Conservation (phyloP, 768 basidiomycete genomes). For the Pleurotus djamor region DNA sequence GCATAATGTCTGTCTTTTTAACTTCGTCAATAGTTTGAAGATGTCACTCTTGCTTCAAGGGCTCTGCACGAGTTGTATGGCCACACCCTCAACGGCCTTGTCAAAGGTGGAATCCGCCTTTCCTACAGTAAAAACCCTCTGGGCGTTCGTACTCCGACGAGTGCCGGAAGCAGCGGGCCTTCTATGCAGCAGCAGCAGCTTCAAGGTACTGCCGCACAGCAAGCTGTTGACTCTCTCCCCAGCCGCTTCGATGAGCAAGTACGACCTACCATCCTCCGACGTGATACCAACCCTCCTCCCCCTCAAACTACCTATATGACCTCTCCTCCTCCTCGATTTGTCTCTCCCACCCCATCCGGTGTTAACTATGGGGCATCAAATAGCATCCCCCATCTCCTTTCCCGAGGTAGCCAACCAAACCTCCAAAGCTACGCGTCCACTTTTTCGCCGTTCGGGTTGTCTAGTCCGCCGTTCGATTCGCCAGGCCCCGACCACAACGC, state of each 20-base stretch:
- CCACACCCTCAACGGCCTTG: slow-evolving; percentile 83
- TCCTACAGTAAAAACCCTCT: slow-evolving; percentile 99
- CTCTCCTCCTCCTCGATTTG: slow-evolving; percentile 46
- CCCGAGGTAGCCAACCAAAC: slow-evolving; percentile 3
- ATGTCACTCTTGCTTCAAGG: slow-evolving; percentile 78
- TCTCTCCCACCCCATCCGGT: slow-evolving; percentile 33
- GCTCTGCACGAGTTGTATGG: slow-evolving; percentile 93
- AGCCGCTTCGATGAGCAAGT: slow-evolving; percentile 11
- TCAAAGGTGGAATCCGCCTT: slow-evolving; percentile 95
- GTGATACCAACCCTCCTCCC: slow-evolving; percentile 18
- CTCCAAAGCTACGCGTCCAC: neutral
- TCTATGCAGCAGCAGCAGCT: slow-evolving; percentile 42
- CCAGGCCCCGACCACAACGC: neutral
- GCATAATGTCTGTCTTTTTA: too few relatives aligned
- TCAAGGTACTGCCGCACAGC: slow-evolving; percentile 20
- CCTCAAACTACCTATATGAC: slow-evolving; percentile 26
- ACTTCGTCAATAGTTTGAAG: slow-evolving; percentile 69
- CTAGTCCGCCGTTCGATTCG: slow-evolving; percentile 4
- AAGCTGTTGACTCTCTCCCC: slow-evolving; percentile 11
- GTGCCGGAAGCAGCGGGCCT: slow-evolving; percentile 37
- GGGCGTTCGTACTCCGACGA: slow-evolving; percentile 84
- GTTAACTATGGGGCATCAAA: neutral
- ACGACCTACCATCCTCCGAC: slow-evolving; percentile 19
- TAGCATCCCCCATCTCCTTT: neutral
- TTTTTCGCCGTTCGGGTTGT: slow-evolving; percentile 2